Evolutionary conservation across 805 yeast genomes (phyloP).

Genomic region (Candida awuae): DNA sequence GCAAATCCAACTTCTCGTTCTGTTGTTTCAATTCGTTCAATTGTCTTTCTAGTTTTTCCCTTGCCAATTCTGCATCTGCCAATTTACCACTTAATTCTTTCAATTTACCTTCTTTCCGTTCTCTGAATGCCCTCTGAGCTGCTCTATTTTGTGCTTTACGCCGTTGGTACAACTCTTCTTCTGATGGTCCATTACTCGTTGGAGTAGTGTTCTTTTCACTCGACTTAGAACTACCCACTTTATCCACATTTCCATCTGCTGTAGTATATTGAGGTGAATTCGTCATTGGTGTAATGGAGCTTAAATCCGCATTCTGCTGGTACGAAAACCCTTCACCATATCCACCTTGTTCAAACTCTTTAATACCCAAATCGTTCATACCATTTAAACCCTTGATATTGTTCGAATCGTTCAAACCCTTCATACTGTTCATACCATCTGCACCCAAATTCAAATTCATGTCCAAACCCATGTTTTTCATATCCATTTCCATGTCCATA

Average conservation of each 20-base stretch:
- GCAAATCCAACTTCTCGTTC: slow-evolving; percentile 50
- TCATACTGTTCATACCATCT: too few relatives aligned
- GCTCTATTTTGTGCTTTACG: slow-evolving; percentile 77
- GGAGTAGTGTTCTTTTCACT: background rate
- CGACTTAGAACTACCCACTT: background rate
- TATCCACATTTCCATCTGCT: too few relatives aligned
- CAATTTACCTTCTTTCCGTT: slow-evolving; percentile 65
- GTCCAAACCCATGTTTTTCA: too few relatives aligned
- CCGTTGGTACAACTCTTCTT: slow-evolving; percentile 41
- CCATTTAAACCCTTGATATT: too few relatives aligned
- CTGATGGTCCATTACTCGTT: slow-evolving; percentile 8
- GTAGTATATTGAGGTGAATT: background rate
- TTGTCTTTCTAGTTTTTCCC: slow-evolving; percentile 33
- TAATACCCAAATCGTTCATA: too few relatives aligned
- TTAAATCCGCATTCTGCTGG: too few relatives aligned
- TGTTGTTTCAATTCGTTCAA: slow-evolving; percentile 40
- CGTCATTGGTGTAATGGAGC: background rate
- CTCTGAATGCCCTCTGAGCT: slow-evolving; percentile 82
- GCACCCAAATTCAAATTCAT: too few relatives aligned
- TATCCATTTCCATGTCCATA: too few relatives aligned
- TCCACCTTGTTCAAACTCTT: too few relatives aligned
- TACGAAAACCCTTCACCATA: too few relatives aligned
- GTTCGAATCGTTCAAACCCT: too few relatives aligned
- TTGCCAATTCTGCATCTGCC: slow-evolving; percentile 43
- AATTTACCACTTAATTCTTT: slow-evolving; percentile 60